phyloP scores from a whole-genome alignment of 805 yeast genomes.

The Isabelozyma pseudorhagii region DNA sequence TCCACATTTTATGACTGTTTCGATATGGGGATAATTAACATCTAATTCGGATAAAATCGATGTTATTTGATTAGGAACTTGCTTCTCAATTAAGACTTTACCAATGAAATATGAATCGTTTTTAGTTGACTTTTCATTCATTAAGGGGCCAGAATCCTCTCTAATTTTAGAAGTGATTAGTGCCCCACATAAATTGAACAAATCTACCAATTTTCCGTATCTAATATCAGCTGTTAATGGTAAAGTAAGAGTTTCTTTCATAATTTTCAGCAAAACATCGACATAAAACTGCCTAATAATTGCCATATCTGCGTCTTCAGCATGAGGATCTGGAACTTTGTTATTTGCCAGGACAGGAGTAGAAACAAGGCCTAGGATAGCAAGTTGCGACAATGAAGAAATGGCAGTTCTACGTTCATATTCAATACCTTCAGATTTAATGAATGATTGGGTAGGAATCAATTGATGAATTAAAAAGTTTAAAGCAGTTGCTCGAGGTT shows the following conservation, averaged over 20 bases:
- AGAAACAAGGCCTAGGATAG: conserved; percentile 61
- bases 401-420: conserved; percentile 53
- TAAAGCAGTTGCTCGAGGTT: conserved; percentile 74
- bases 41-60: conserved; percentile 63
- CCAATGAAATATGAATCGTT: conserved; percentile 65
- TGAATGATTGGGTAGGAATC: conserved; percentile 51
- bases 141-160: conserved; percentile 39
- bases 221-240: conserved; percentile 34
- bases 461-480: conserved; percentile 76
- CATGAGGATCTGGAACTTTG: conserved; percentile 42
- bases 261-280: conserved; percentile 61
- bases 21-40: conserved; percentile 67
- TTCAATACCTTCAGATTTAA: conserved; percentile 34
- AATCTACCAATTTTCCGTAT: conserved; percentile 54
- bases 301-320: conserved; percentile 65
- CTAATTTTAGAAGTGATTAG: conserved; percentile 42
- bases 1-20: conserved; percentile 54
- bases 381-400: conserved; percentile 59
- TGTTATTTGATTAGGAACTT: conserved; percentile 56
- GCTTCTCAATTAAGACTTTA: conserved; percentile 65
- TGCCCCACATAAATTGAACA: conserved; percentile 48
- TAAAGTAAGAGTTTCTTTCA: conserved; percentile 46
- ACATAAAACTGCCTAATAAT: conserved; percentile 71
- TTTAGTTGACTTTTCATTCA: conserved; percentile 46
- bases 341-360: conserved; percentile 51